Conservation (phyloP, 164 flowering plant species). For the Kalanchoe fedtschenkoi region DNA sequence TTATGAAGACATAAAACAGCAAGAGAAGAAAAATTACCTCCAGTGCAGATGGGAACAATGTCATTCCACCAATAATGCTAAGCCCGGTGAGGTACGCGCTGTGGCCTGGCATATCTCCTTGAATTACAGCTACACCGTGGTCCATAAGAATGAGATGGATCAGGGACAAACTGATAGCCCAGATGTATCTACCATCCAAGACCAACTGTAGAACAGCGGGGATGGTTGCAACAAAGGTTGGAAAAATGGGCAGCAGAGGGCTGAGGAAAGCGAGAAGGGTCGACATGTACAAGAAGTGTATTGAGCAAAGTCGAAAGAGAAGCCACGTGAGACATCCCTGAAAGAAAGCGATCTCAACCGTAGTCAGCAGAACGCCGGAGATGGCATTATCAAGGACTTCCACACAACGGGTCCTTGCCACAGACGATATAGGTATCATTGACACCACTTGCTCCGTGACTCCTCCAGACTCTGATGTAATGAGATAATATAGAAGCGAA, state of each 20-base stretch:
- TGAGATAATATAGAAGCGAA: conserved; percentile 79
- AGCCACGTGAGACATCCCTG: conserved; percentile 97
- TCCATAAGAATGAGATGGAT: conserved; percentile 71
- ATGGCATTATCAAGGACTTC: conserved; percentile 86
- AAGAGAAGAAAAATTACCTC: conserved; percentile 46
- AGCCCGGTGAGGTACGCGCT: conserved; percentile 84
- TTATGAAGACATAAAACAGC: too few species aligned
- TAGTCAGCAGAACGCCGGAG: conserved; percentile 76
- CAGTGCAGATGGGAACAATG: conserved; percentile 80
- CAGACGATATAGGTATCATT: conserved; percentile 62
- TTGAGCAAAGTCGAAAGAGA: conserved; percentile 60
- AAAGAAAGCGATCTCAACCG: conserved; percentile 74
- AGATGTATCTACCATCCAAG: conserved; percentile 56
- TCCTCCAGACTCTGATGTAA: conserved; percentile 92
- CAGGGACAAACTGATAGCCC: conserved; percentile 45
- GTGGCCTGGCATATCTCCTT: conserved; percentile 73
- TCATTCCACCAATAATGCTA: conserved; percentile 95
- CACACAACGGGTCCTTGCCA: conserved; percentile 52
- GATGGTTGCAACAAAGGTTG: conserved; percentile 65
- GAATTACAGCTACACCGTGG: conserved; percentile 73
- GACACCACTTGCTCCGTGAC: conserved; percentile 79
- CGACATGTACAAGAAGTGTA: conserved; percentile 85
- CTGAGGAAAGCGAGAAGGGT: conserved; percentile 74
- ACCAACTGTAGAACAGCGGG: conserved; percentile 68
- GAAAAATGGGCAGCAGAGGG: conserved; percentile 73